Base-by-base conservation (phyloP, 768 basidiomycete genomes). In the Naematelia encephala region DNA sequence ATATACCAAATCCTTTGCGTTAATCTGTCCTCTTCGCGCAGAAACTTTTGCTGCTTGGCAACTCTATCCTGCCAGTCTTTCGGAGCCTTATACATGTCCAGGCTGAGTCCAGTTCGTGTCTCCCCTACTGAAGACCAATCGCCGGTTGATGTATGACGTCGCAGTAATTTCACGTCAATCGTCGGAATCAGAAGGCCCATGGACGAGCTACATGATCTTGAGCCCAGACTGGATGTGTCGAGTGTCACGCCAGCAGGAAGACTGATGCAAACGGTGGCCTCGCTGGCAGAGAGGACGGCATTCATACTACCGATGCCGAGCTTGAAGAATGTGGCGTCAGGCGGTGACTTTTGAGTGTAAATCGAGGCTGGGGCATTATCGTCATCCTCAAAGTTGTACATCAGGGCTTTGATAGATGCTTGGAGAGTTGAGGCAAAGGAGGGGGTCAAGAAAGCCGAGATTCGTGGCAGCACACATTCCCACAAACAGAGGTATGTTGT, bases 401-500 rank as follows among this genome's bases (percentile, higher is more conserved):
- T 80, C 61, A 96, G 87, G 0, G 85, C 80, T 39, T 80, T 79
- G 3, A 80, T 76, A 21, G 84, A 85, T 4, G 84, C 81, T 8
- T 77, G 73, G 12, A 92, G 65, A 64, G 60, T 80, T 78, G 4
- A 78, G 79, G 63, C 43, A 27, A 90, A 83, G 14, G 77, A 72
- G 5, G 86, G 83, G 1, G 86, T 82, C 19, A 86, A 60, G 23
- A 81, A 69, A 0, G 81, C 81, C 67, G 84, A 86, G 48, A 89
- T 70, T 29, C 80, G 72, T 4, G 90, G 90, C 16, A 91, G 30
- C n/a, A 79, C 79, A 46, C 93, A 83, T 69, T 94, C 91, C 94
- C 94, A 98, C 13, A 96, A 83, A 72, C 93, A 97, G 4, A 94
- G 80, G 69, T 98, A 98, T 1, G 91, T 86, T 1, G 88, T 78